A percentile compares a stretch with the other conserved stretches of the same genome.
These are phyloP conservation scores for Polytolypa hystricis DNA, from an alignment of 2,329 filamentous ascomycete genomes.

Conservation along the genomic window DNA sequence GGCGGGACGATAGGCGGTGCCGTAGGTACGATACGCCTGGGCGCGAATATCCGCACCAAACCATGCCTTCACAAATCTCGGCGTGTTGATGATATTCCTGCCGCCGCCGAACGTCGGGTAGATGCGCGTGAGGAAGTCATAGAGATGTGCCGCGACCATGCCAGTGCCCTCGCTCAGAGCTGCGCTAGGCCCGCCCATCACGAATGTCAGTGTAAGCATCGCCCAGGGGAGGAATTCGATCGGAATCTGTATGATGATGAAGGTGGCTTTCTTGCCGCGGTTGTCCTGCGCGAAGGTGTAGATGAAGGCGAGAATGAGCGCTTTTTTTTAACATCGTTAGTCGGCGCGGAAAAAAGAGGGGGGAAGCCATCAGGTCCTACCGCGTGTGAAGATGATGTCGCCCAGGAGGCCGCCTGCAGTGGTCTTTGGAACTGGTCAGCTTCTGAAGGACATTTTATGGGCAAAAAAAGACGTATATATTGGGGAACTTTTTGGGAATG, in stretches of 20 bases:
- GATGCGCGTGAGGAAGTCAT: conserved; percentile 77
- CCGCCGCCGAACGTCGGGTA: conserved; percentile 87
- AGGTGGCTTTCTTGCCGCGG: conserved; percentile 60
- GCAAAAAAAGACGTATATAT: neutral
- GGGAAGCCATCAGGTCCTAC: conserved; percentile 17
- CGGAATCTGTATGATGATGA: conserved; percentile 75
- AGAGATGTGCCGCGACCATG: conserved; percentile 77
- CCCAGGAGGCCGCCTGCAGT: conserved; percentile 30
- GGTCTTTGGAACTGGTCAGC: conserved; percentile 28
- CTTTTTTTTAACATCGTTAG: conserved; percentile 29
- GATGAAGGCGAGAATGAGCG: conserved; percentile 65
- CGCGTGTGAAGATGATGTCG: conserved; percentile 25
- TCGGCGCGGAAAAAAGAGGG: neutral
- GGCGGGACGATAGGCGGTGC: conserved; percentile 1
- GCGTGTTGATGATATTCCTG: conserved; percentile 63
- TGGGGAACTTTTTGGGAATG: too few relatives aligned
- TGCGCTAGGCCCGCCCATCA: conserved; percentile 49
- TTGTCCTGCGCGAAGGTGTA: conserved; percentile 86
- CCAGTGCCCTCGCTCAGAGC: conserved; percentile 60
- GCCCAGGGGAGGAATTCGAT: conserved; percentile 71
- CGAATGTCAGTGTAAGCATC: conserved; percentile 62
- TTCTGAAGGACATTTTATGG: conserved; percentile 8
- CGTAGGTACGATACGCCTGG: conserved; percentile 1
- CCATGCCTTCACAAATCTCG: conserved; percentile 56
- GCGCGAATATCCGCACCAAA: conserved; percentile 32